These are phyloP conservation scores for Leccinellum luteum DNA, from an alignment of 768 basidiomycete species.

Conservation along the genomic window DNA sequence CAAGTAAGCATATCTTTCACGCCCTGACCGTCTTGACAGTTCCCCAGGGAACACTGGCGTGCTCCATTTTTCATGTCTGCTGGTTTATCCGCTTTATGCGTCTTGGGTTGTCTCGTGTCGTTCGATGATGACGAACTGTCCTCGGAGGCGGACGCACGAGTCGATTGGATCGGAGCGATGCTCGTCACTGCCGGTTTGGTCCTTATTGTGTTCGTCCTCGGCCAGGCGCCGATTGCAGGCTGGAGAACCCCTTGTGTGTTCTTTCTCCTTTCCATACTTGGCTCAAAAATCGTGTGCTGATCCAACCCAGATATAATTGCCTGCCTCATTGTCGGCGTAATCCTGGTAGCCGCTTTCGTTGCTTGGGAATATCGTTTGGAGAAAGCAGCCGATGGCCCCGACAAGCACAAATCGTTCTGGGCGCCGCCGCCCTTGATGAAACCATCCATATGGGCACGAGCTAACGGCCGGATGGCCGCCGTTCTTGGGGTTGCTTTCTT, in stretches of 20 bases:
- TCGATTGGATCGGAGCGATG: conserved; percentile 78
- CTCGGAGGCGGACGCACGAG: conserved; percentile 40
- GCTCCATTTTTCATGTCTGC: conserved; percentile 59
- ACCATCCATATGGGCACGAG: conserved; percentile 55
- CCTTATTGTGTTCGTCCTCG: conserved; percentile 70
- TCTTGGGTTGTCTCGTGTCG: conserved; percentile 51
- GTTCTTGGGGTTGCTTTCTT: conserved; percentile 61
- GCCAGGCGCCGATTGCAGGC: conserved; percentile 58
- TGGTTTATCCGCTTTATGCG: conserved; percentile 52
- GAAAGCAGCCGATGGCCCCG: conserved; percentile 6
- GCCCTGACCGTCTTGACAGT: not conserved
- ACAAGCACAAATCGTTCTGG: conserved; percentile 25
- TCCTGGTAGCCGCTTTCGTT: conserved; percentile 55
- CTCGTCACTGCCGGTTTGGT: conserved; percentile 65
- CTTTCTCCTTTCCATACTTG: too few species aligned
- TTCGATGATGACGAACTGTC: conserved; percentile 57
- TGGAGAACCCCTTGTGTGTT: conserved; percentile 59
- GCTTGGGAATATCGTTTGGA: conserved; percentile 68
- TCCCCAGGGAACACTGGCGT: conserved; percentile 58
- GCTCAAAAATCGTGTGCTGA: conserved; percentile 20
- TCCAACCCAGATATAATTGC: conserved; percentile 60
- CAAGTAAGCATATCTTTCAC: conserved; percentile 23
- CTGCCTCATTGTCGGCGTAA: conserved; percentile 58
- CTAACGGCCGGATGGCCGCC: conserved; percentile 28
- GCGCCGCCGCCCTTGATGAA: conserved; percentile 64